Conservation (phyloP, 352 stramenopile species). For the Globisporangium echinulatum region DNA sequence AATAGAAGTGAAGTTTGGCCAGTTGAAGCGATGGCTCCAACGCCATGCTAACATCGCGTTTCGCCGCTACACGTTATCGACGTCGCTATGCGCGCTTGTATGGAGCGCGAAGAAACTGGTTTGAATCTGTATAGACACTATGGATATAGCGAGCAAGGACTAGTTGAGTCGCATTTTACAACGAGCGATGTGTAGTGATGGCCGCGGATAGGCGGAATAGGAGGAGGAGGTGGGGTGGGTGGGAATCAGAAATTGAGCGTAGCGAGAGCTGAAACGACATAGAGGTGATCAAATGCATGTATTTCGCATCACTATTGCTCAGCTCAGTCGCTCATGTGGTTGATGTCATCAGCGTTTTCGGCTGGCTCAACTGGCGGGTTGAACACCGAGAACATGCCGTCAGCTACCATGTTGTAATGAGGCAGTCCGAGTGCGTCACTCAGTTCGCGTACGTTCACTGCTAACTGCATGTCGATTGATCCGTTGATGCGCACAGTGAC, state of each 20-base stretch:
- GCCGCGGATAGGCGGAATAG: neutral
- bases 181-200: neutral
- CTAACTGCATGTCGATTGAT: neutral
- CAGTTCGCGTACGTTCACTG: neutral
- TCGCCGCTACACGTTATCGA: conserved; percentile 6
- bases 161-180: neutral
- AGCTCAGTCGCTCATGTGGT: neutral
- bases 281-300: neutral
- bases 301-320: neutral
- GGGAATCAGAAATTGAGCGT: neutral
- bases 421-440: neutral
- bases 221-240: neutral
- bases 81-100: conserved; percentile 10
- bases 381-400: neutral
- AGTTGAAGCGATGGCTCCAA: conserved; percentile 15
- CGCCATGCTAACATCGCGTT: conserved; percentile 16
- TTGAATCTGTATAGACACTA: neutral
- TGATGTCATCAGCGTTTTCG: neutral
- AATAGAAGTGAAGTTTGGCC: neutral
- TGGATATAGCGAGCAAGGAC: neutral
- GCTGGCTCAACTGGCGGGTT: neutral
- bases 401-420: neutral
- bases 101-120: conserved; percentile 2
- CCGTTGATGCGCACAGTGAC: neutral
- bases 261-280: neutral